Base-by-base conservation (phyloP, 345 rosid species). In the Alliaria petiolata region DNA sequence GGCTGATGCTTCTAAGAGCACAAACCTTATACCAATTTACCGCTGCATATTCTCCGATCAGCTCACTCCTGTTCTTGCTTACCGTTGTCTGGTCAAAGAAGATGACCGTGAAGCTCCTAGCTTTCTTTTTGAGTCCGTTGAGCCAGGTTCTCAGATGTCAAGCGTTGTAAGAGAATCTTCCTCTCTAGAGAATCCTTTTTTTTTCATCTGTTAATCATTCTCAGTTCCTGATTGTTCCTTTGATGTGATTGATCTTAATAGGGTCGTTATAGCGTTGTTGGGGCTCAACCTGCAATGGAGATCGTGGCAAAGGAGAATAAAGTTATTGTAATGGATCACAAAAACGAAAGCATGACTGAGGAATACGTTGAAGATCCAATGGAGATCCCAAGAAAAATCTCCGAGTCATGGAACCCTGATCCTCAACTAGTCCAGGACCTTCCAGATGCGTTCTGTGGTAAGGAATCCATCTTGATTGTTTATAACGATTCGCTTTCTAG, bases 381-480 rank as follows among this genome's bases (percentile, higher is more conserved):
- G 96, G 42, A 35, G 28, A 70, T 93, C 52, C 87, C 97, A 1
- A 82, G 80, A 69, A 74, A 78, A 78, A 83, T 91, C 49, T 87
- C 93, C 0, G 86, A 89, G 80, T 40, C 69, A 31, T 93, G 98
- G 98, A 82, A 85, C 70, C 97, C 97, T 28, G 87, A 81, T 65
- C 83, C 97, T 22, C 89, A 80, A 70, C 83, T 83, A 35, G 69
- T 83, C 64, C 83, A 81, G 52, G 93, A 82, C 9, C 95, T 91
- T 71, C 98, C 97, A 1, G 91, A 88, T 78, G 81, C 91, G 5
- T 91, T 93, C 73, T 89, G 96, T 50, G 91, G 98, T 91, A 79
- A 81, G 82, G 57, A 10, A 53, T 44, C 7, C 22, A 25, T 52
- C 44, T 71, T 69, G 19, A 26, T 62, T 42, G 14, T 45, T 56